phyloP scores from a whole-genome alignment of 2,329 filamentous ascomycete species.

The Scedosporium boydii region DNA sequence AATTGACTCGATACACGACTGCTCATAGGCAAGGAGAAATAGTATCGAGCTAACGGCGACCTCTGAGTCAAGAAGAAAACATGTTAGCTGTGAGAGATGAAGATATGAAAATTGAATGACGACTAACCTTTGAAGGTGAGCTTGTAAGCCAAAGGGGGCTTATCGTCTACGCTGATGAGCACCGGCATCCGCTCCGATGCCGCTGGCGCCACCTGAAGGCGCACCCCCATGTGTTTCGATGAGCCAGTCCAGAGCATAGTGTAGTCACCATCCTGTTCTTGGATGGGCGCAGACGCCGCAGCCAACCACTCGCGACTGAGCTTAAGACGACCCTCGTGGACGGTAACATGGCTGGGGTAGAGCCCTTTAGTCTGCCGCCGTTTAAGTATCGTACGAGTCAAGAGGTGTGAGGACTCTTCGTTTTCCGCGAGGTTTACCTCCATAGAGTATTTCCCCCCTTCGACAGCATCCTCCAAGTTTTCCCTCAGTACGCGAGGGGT shows the following conservation, averaged over 20 bases:
- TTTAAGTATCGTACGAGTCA: conserved; percentile 60
- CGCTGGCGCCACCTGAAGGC: conserved; percentile 45
- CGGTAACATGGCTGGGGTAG: conserved; percentile 54
- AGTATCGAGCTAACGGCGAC: not conserved
- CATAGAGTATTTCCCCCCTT: conserved; percentile 39
- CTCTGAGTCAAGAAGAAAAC: not conserved
- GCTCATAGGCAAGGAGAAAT: not conserved
- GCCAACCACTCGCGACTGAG: conserved; percentile 66
- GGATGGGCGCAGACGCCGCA: conserved; percentile 28
- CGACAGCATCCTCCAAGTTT: conserved; percentile 8
- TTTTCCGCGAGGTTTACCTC: conserved; percentile 56
- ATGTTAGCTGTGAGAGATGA: not conserved
- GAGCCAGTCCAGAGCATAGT: conserved; percentile 60
- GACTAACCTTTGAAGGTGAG: conserved; percentile 62
- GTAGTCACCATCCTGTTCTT: conserved; percentile 12
- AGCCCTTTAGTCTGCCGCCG: conserved; percentile 50
- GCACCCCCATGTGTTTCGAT: conserved; percentile 55
- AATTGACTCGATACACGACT: not conserved
- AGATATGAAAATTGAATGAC: not conserved
- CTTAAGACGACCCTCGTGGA: conserved; percentile 59
- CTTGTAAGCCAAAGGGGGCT: conserved; percentile 58
- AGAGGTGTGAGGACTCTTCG: conserved; percentile 68
- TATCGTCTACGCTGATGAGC: conserved; percentile 48
- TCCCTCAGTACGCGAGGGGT: conserved; percentile 5
- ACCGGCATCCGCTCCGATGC: conserved; percentile 37